Conservation (phyloP, 1,284 basidiomycete species). For the Retiboletus flavoniger region DNA sequence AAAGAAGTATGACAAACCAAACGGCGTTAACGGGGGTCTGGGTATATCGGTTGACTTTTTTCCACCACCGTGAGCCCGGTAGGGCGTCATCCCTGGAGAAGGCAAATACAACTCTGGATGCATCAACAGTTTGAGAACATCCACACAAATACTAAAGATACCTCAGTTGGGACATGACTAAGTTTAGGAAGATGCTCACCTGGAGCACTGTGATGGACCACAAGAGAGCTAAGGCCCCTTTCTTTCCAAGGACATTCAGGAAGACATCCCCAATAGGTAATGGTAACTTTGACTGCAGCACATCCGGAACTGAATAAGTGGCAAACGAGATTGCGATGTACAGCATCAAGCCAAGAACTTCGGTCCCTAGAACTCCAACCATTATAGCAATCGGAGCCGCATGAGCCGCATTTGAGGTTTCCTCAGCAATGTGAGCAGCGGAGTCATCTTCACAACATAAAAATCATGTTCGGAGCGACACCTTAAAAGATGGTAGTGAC, state of each 20-base stretch:
- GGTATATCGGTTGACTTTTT: slow-evolving; percentile 51
- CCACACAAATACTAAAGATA: slow-evolving; percentile 41
- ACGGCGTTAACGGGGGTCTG: slow-evolving; percentile 67
- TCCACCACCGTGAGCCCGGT: slow-evolving; percentile 65
- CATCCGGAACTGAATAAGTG: slow-evolving; percentile 48
- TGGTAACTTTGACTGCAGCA: slow-evolving; percentile 48
- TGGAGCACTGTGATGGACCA: slow-evolving; percentile 62
- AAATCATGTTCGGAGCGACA: neutral
- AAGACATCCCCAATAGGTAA: slow-evolving; percentile 69
- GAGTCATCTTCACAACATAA: slow-evolving; percentile 44
- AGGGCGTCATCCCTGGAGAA: slow-evolving; percentile 69
- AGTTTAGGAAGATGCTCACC: slow-evolving; percentile 33
- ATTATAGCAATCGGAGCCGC: slow-evolving; percentile 76
- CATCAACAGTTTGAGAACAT: slow-evolving; percentile 68
- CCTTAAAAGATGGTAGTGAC: neutral
- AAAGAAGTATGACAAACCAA: slow-evolving; percentile 59
- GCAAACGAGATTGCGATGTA: slow-evolving; percentile 65
- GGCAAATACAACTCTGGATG: slow-evolving; percentile 72
- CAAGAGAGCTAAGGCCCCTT: slow-evolving; percentile 64
- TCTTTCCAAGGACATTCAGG: slow-evolving; percentile 57
- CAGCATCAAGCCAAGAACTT: slow-evolving; percentile 62
- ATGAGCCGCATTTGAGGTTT: slow-evolving; percentile 59
- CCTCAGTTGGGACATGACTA: neutral
- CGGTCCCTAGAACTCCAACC: slow-evolving; percentile 54
- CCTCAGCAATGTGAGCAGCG: slow-evolving; percentile 71